Evolutionary conservation across 2,329 filamentous ascomycete genomes (phyloP), one percentile per base, ranked within the genome.

Genomic region (Penicillium brevicompactum): DNA sequence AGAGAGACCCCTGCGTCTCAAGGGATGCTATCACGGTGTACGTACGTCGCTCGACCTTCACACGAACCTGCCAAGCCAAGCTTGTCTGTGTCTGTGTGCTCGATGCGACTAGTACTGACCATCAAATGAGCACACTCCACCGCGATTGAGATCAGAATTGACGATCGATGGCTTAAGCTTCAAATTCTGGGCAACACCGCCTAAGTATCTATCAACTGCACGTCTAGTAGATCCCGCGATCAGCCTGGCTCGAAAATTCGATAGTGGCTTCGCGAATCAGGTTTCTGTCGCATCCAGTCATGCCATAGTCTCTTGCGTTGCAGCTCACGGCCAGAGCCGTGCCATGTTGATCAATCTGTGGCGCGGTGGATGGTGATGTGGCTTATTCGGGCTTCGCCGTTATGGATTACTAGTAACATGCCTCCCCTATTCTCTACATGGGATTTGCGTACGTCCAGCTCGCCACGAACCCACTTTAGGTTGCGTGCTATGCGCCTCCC

Each of bases 1-100:
- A 46, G 51, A 58, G 50, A 56, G 18, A 51, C 62, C 63, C 63
- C 63, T 65, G 61, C 60, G 51, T 65, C 51, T 34, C 13, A 55
- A 58, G 51, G 61, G 55, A 58, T 60, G 42, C 51, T 50, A 55
- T 57, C 34, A 51, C 49, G 45, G 7, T 27, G 5, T 31, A 51
- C 49, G 46, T 46, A 51, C 38, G 22, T 41, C 14, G 32, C 9
- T 40, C 24, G 30, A 18, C 9, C 41, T 22, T 43, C 18, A 42
- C 48, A 53, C 21, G 13, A 44, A 52, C 18, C 31, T 49, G 53
- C 51, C 53, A 52, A 56, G 49, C 44, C 30, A 8, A 34, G n/a
- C 11, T 5, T 5, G 22, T 16, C 30, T 30, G 10, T 5, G 22
- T 16, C 30, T 30, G 10, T 40, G 16, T 30, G 7, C 49, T 30